Base-by-base conservation (phyloP, 2,329 filamentous ascomycete species). In the Cladophialophora yegresii region DNA sequence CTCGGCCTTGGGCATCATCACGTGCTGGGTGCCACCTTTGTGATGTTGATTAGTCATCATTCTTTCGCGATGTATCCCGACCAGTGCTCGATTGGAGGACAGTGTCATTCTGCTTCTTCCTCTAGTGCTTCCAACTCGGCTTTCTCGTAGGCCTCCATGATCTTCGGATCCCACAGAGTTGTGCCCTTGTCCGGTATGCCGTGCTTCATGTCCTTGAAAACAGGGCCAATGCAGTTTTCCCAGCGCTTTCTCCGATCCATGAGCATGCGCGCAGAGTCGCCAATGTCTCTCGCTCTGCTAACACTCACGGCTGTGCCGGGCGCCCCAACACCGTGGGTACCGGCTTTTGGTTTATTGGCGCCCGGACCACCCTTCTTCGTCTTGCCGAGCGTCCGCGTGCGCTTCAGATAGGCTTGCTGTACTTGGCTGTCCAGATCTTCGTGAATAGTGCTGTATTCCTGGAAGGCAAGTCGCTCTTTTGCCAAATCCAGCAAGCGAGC, bases 351-450 rank as follows among this genome's bases (percentile, higher is more conserved):
- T 65, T 81, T 81, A 45, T 77, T 78, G 30, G 62, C 88, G 20
- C 87, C 87, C 2, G 88, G 86, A 54, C 89, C 89, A 63, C 92
- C 89, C 79, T 96, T 96, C 77, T 96, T 96, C 77, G 87, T 92
- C 80, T 98, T 96, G 75, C 93, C 91, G 79, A 98, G 89, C 0
- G 92, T 96, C 54, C 95, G 88, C 30, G 93, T 98, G 26, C 95
- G 90, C 80, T 99, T 99, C 51, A 96, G 87, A 74, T 98, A 99
- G 3, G 95, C 93, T 58, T 91, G 89, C 74, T 98, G 93, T 49
- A 98, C 92, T 75, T 98, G 95, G 49, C 88, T 87, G 80, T 99
- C 95, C 23, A 99, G 87, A 75, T 99, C 95, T 75, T 99, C 95
- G 57, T 96, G 89, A 71, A 99, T 99, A 62, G 92, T 97, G 76